Evolutionary conservation across 768 basidiomycete species (phyloP).

Genomic region (Pulveroboletus ravenelii): DNA sequence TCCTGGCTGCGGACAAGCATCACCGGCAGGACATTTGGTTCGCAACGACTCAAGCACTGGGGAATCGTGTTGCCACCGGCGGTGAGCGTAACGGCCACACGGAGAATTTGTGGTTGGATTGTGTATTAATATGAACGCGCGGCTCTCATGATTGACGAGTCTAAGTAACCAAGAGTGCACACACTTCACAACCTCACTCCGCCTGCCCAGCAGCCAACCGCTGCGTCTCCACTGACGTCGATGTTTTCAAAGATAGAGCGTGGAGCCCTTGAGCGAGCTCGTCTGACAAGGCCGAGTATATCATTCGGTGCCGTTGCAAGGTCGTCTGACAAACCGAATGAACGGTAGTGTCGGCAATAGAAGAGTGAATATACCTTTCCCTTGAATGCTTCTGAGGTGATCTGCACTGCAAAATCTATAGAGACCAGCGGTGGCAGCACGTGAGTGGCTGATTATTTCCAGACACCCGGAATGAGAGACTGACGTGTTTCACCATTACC

Average conservation of each 20-base stretch:
- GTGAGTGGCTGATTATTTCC: constrained; percentile 18
- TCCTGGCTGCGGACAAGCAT: constrained; percentile 17
- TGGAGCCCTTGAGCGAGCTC: constrained; percentile 72
- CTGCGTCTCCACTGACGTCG: constrained; percentile 52
- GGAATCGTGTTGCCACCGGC: constrained; percentile 18
- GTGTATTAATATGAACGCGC: constrained; percentile 20
- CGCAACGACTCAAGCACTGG: constrained; percentile 6
- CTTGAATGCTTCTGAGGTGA: constrained; percentile 68
- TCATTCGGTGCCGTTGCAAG: constrained; percentile 78
- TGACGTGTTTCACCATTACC: constrained; percentile 78
- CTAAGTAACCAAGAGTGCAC: constrained; percentile 5
- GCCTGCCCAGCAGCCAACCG: constrained; percentile 17
- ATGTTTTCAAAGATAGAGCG: constrained; percentile 71
- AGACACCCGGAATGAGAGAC: constrained; percentile 30
- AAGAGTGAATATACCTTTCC: constrained; percentile 53
- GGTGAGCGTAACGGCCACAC: constrained; percentile 15
- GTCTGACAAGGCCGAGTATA: constrained; percentile 66
- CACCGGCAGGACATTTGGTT: constrained; percentile 9
- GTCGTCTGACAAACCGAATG: constrained; percentile 44
- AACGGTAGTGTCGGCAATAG: constrained; percentile 7
- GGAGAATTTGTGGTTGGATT: constrained; percentile 18
- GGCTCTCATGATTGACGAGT: constrained; percentile 28
- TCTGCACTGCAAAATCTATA: constrained; percentile 71
- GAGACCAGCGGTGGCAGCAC: constrained; percentile 15
- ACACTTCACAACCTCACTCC: constrained; percentile 24